phyloP scores from a whole-genome alignment of 768 basidiomycete species.

The Amanita rubescens region DNA sequence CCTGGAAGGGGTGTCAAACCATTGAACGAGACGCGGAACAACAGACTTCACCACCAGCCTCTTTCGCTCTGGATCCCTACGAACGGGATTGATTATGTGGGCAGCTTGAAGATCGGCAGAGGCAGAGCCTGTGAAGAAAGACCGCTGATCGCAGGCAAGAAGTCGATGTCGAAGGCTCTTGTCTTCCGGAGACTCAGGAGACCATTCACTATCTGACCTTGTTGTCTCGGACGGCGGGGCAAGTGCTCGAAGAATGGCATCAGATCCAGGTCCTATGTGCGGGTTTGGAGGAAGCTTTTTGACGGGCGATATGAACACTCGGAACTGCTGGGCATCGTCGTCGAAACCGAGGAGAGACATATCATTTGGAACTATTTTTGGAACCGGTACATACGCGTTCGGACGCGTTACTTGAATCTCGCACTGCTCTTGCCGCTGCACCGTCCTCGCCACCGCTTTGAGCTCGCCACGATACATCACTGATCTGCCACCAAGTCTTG shows the following conservation, averaged over 20 bases:
- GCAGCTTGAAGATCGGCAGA: constrained; percentile 7
- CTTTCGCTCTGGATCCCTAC: constrained; percentile 1
- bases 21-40: neutral
- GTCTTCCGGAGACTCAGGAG: neutral
- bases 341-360: neutral
- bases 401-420: too few species aligned
- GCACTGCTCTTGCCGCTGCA: too few species aligned
- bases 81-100: constrained; percentile 4
- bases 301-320: neutral
- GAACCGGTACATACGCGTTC: too few species aligned
- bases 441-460: too few species aligned
- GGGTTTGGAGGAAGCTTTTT: neutral
- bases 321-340: neutral
- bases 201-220: neutral
- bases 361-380: too few species aligned
- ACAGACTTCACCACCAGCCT: constrained; percentile 5
- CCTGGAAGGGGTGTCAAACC: neutral
- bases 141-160: constrained; percentile 10
- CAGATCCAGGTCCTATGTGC: neutral
- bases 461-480: too few species aligned
- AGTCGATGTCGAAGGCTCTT: constrained; percentile 8
- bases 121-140: constrained; percentile 9
- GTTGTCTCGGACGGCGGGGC: neutral
- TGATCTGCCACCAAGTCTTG: too few species aligned
- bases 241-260: neutral